Conservation (phyloP, 2,329 filamentous ascomycete genomes). For the Aschersonia sp. region DNA sequence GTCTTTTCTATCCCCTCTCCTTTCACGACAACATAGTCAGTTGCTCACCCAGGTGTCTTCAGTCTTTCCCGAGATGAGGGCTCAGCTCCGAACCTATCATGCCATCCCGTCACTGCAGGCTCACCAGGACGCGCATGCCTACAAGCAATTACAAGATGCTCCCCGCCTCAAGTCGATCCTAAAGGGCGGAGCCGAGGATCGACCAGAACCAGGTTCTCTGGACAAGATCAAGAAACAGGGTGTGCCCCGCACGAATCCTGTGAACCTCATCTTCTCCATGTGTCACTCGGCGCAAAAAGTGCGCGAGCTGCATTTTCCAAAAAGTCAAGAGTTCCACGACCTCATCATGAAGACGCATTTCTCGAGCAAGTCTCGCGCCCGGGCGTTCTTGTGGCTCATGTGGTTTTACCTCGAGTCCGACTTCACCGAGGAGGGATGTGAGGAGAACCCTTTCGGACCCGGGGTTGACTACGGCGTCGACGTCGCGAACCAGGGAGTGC, state of each 20-base stretch:
- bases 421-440: conserved; percentile 75
- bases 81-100: conserved; percentile 92
- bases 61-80: conserved; percentile 99
- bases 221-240: conserved; percentile 59
- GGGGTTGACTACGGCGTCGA: conserved; percentile 51
- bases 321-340: conserved; percentile 83
- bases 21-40: neutral
- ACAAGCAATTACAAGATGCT: conserved; percentile 96
- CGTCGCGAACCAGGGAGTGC: conserved; percentile 55
- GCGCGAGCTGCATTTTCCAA: conserved; percentile 82
- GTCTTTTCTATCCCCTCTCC: neutral
- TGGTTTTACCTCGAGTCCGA: conserved; percentile 98
- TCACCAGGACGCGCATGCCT: conserved; percentile 85
- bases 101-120: conserved; percentile 94
- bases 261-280: conserved; percentile 93
- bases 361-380: conserved; percentile 69
- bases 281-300: conserved; percentile 82
- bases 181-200: conserved; percentile 89
- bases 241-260: conserved; percentile 76
- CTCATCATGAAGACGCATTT: conserved; percentile 82
- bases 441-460: conserved; percentile 79
- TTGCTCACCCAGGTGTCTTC: conserved; percentile 2
- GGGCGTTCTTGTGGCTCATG: conserved; percentile 91
- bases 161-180: conserved; percentile 92
- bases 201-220: conserved; percentile 66